Conservation (phyloP, 1,139 yeast genomes). For the Sugiyamaella pinicola region DNA sequence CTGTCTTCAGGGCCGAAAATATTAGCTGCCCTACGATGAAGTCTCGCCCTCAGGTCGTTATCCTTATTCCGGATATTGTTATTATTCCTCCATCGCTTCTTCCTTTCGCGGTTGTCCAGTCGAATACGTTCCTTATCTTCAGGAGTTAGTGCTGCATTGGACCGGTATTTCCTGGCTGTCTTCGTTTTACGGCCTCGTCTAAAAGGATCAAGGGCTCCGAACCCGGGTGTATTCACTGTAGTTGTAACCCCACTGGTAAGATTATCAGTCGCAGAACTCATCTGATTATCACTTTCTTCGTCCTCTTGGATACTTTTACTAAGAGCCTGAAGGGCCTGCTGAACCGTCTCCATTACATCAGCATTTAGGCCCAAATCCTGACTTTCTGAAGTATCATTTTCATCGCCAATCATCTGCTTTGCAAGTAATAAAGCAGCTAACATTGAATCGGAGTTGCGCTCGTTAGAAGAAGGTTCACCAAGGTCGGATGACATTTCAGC, state of each 20-base stretch:
- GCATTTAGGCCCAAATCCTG: constrained; percentile 36
- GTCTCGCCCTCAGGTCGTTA: constrained; percentile 78
- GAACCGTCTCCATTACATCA: constrained; percentile 45
- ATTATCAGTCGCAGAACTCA: neutral
- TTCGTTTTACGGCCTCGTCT: constrained; percentile 9
- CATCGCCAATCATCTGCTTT: constrained; percentile 43
- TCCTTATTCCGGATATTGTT: constrained; percentile 83
- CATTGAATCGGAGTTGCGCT: constrained; percentile 27
- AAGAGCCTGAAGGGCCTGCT: constrained; percentile 41
- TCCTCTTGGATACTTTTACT: constrained; percentile 33
- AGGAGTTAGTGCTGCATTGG: constrained; percentile 32
- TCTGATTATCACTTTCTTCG: constrained; percentile 4
- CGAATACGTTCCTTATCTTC: constrained; percentile 60
- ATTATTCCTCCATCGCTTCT: constrained; percentile 87
- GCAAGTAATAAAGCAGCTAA: constrained; percentile 48
- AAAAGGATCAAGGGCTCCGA: constrained; percentile 5
- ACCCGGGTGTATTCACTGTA: neutral
- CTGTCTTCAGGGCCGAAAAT: constrained; percentile 66
- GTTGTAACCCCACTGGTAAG: constrained; percentile 16
- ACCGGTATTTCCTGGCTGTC: constrained; percentile 1
- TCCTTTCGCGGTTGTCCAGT: constrained; percentile 77
- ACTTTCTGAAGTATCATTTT: constrained; percentile 21
- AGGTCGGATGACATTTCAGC: neutral
- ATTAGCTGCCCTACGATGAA: constrained; percentile 67
- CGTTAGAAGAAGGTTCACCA: constrained; percentile 17